A percentile compares a stretch with the other conserved stretches of the same genome.
phyloP scores from a whole-genome alignment of 116 monocot genomes.

The Cymodocea nodosa region DNA sequence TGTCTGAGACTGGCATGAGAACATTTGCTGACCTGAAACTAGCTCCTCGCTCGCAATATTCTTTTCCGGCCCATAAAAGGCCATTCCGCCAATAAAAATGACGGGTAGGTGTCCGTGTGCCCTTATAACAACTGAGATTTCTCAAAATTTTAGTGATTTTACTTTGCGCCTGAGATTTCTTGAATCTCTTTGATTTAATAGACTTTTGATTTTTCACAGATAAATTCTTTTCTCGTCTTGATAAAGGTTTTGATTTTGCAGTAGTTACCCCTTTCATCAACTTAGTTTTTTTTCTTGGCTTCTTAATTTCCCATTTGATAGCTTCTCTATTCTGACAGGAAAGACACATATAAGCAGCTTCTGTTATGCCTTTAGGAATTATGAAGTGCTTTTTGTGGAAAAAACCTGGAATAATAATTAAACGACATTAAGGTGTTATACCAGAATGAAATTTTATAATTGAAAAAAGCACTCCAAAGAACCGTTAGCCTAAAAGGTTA shows the following conservation, averaged over 20 bases:
- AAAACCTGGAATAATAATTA: constrained; percentile 37
- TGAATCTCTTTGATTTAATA: constrained; percentile 2
- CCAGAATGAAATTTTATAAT: too few relatives aligned
- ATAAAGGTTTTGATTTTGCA: constrained; percentile 4
- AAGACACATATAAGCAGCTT: constrained; percentile 39
- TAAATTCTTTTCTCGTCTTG: not conserved
- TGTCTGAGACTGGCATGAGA: constrained; percentile 31
- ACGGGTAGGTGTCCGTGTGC: constrained; percentile 43
- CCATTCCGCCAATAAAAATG: constrained; percentile 83
- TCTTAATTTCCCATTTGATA: not conserved
- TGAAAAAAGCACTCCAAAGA: not conserved
- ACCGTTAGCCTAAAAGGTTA: not conserved
- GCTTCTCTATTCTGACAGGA: constrained; percentile 35
- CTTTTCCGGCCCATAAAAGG: constrained; percentile 44
- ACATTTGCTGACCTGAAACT: constrained; percentile 50
- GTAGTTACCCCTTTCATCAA: constrained; percentile 1
- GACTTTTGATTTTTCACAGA: not conserved
- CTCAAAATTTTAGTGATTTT: not conserved
- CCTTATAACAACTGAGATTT: constrained; percentile 23
- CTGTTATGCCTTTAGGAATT: constrained; percentile 41
- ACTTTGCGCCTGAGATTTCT: not conserved
- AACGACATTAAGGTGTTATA: not conserved
- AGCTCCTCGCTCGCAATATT: constrained; percentile 31
- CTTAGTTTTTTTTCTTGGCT: not conserved
- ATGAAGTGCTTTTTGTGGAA: constrained; percentile 80